Base-by-base conservation (phyloP, 2,329 filamentous ascomycete species). In the Botrytis porri region DNA sequence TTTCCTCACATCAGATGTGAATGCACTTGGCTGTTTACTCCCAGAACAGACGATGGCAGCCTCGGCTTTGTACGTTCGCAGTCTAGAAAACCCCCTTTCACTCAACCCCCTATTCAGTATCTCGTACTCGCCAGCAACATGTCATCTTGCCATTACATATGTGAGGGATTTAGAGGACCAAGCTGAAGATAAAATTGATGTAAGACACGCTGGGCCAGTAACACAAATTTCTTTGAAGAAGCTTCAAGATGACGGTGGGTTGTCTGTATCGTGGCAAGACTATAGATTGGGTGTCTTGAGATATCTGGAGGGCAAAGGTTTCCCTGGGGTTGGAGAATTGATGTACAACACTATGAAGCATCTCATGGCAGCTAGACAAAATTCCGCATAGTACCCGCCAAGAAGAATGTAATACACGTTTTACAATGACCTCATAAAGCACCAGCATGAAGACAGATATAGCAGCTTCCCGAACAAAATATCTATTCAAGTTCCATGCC, bases 271-370 rank as follows among this genome's bases (percentile, higher is more conserved):
- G 22, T 97, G 92, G 91, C 88, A 91, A 77, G 89, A 92, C 67
- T 97, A 94, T 81, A 86, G 92, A 73, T 84, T 93, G 9, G 87
- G 88, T n/a, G 90, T 95, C 75, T 82, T 97, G 73, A 85, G 86
- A 67, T 89, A 90, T 82, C 82, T 97, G 75, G 90, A 91, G 73
- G 84, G 83, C 9, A 86, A 86, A 70, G 92, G 91, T 0, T 85
- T 92, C 63, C 83, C 81, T 18, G 94, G 94, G 0, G 85, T 95
- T 43, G 87, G 88, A 25, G 86, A 90, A 75, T 82, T 97, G 78
- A 91, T 97, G 86, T 92, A 92, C 81, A 93, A 90, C 77, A 95
- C 93, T 1, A 94, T 96, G 88, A 93, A 91, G 80, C 89, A 91
- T 69, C 82, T 95, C 77, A 90, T 89, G 82, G 87, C 63, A 76